Conservation (phyloP, 768 basidiomycete species). For the Podaxis sp. region DNA sequence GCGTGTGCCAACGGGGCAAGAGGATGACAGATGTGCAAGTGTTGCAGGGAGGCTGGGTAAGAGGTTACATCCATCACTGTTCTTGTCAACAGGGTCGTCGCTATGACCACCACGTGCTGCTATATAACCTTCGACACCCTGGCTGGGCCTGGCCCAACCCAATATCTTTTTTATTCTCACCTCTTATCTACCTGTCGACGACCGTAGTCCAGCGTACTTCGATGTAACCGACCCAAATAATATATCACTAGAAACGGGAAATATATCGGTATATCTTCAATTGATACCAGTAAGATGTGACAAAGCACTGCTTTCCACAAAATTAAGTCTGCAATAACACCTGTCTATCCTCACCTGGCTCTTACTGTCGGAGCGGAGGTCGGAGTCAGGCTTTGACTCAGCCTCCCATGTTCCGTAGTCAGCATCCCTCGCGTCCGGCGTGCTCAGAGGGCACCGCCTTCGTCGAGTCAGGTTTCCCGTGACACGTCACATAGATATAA, state of each 20-base stretch:
- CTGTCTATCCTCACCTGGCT: too few species aligned
- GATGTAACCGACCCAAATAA: not conserved
- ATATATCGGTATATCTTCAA: not conserved
- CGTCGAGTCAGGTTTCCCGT: constrained; percentile 17
- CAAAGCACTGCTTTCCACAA: not conserved
- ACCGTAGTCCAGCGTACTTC: not conserved
- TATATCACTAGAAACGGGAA: not conserved
- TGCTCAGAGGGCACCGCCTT: not conserved
- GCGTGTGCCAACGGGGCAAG: not conserved
- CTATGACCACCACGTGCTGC: not conserved
- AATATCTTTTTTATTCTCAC: not conserved
- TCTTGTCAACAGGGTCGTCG: constrained; percentile 9
- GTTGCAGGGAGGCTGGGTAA: not conserved
- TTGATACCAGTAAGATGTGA: not conserved
- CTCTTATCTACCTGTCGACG: not conserved
- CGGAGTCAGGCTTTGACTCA: not conserved
- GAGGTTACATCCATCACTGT: not conserved
- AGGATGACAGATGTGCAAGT: not conserved
- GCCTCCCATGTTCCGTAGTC: not conserved
- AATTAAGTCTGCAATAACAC: not conserved
- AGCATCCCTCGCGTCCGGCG: not conserved
- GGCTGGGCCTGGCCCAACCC: not conserved
- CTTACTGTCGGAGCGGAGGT: not conserved
- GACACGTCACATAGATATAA: constrained; percentile 17
- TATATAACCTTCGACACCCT: not conserved